Evolutionary conservation across 202 grass and related monocot species (phyloP), one percentile per base, ranked within the genome.

Genomic region (Bolboschoenoplectus hybrid): DNA sequence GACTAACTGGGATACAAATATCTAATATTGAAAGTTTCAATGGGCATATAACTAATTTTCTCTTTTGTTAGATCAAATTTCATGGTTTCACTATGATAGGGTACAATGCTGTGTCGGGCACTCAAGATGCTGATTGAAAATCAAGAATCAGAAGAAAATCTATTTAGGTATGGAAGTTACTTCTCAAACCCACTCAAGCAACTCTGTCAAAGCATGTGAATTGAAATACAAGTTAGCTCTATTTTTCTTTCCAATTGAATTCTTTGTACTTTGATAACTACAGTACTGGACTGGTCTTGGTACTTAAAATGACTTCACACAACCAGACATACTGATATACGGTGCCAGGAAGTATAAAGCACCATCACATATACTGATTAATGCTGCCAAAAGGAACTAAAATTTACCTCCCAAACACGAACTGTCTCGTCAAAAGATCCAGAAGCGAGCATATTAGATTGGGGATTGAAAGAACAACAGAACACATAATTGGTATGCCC

Each of bases 351-450:
- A 74, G 9, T 50, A 74, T 75, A 52, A 52, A 75, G 12, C 11
- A 76, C 9, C 14, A 78, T 32, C 51, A 56, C 0, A 38, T 8
- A 56, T 39, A 77, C 50, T 77, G 9, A 77, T 16, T 55, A n/a
- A 79, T 58, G 7, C 2, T 40, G 14, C 6, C 7, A 80, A 41
- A 9, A 20, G 2, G 2, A 39, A 43, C 36, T 19, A n/a, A 61
- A 57, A 20, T 6, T 2, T 84, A 84, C 96, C 86, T 98, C 96
- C 96, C 96, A 98, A 34, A 98, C 91, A 32, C 95, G 88, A 13
- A 95, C 95, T 9, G 91, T 98, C 87, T 98, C 95, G n/a, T 95
- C 95, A 79, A 95, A 98, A 78, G 95, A 98, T 0, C 93, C 95
- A 7, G 95, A 98, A 55, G 93, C 91, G 65, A 98, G 87, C 8